Evolutionary conservation across 2,329 filamentous ascomycete species (phyloP), one percentile per base, ranked within the genome.

Genomic region (Trichothecium roseum): DNA sequence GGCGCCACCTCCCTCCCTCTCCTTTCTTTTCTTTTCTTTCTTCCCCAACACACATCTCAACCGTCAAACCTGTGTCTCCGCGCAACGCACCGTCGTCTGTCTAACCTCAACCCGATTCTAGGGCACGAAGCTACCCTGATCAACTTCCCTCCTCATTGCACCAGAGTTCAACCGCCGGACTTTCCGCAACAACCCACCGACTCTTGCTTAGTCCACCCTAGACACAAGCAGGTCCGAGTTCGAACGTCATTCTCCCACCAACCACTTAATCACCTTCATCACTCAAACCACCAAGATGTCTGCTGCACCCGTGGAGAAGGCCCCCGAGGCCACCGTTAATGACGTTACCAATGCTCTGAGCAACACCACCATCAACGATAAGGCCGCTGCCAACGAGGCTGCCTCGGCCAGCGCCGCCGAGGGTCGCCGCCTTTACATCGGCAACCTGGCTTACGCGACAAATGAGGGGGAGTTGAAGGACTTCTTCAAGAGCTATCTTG

Each of bases 391-490:
- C 68, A 82, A 85, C 61, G 87, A 94, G 65, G 87, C 88, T 64
- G 87, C 91, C 60, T 81, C 91, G 64, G 86, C 87, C 69, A 94
- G 87, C 72, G 91, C 91, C 66, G 88, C 89, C 67, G 91, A 98
- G 76, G 89, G 91, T 66, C 86, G 91, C 74, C 86, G 91, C 72
- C 83, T 98, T 57, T 98, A 98, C 74, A 96, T 98, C 74, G 91
- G 91, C 75, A 98, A 98, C 77, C 84, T 98, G 79, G 91, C 91
- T 59, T 98, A 98, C 68, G 88, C 89, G 81, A 96, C 91, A 81
- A 94, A 87, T 66, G 91, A 96, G 84, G 91, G 84, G 82, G 87
- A 95, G 81, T 86, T 98, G 78, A 94, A 93, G 77, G 84, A 91
- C 56, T 98, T 98, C 78, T 98, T 98, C 83, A 89, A 91, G 77